Evolutionary conservation across 257 asterid species (phyloP).

Genomic region (Ilex asprella): DNA sequence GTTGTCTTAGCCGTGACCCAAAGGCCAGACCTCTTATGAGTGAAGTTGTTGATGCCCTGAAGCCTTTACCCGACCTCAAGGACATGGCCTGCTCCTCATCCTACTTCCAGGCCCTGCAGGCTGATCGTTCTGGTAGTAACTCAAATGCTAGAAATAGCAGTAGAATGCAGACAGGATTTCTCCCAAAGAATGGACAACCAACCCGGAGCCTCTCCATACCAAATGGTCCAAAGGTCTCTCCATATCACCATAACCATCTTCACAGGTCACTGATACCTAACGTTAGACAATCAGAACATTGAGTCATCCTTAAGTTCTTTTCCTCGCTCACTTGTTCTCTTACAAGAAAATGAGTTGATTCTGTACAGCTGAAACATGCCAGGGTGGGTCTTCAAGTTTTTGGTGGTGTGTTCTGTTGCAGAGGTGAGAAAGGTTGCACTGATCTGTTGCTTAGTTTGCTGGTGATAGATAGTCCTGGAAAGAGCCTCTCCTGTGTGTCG

Average conservation of each 20-base stretch:
- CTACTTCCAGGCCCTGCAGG: conserved; percentile 52
- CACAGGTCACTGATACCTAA: conserved; percentile 41
- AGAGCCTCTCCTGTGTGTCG: too few relatives aligned
- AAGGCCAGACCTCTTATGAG: conserved; percentile 73
- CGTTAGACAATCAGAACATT: conserved; percentile 10
- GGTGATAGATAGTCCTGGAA: too few relatives aligned
- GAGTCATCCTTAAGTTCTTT: neutral
- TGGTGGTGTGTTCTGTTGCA: too few relatives aligned
- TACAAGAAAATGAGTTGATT: too few relatives aligned
- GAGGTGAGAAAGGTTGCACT: too few relatives aligned
- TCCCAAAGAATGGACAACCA: conserved; percentile 28
- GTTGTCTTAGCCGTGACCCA: conserved; percentile 62
- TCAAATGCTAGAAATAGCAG: conserved; percentile 23
- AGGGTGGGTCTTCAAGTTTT: neutral
- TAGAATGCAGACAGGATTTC: conserved; percentile 27
- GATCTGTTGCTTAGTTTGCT: too few relatives aligned
- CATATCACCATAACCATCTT: conserved; percentile 27
- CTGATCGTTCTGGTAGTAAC: conserved; percentile 26
- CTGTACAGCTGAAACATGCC: neutral
- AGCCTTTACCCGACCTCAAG: conserved; percentile 43
- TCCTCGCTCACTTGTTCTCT: too few relatives aligned
- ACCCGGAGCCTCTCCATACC: conserved; percentile 31
- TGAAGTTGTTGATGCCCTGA: conserved; percentile 57
- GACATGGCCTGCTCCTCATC: conserved; percentile 61
- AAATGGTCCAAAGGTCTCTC: conserved; percentile 36